Evolutionary conservation across 192 early-diverging fungal species (phyloP), one percentile per base, ranked within the genome.

Genomic region (Kickxella alabastrina): DNA sequence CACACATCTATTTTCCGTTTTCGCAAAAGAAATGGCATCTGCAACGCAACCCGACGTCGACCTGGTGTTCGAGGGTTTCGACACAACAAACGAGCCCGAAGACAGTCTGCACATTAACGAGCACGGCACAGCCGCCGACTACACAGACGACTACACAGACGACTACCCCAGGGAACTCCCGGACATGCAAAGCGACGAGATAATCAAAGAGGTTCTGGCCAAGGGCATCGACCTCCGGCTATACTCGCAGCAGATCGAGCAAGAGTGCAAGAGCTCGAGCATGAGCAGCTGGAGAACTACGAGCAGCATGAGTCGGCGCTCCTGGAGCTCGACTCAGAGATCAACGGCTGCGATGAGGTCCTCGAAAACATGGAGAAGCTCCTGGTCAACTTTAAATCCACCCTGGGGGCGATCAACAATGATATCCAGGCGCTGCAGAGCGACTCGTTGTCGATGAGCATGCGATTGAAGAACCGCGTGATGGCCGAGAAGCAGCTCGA

Each of bases 391-490:
- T 97, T 95, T 59, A 90, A 97, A 49, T 80, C 79, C 34, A 89
- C 92, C 59, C 78, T 98, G 15, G 91, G 91, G 19, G 85, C 83
- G 28, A 92, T 98, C 27, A 90, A 86, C 53, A 77, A 77, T 28
- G 93, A 96, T 51, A 98, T 98, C 43, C 81, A 86, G 55, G 85
- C 76, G 10, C 65, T 98, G 38, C 93, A 98, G 62, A 83, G 85
- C 42, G 80, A 90, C 46, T 91, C 88, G 1, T 71, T 85, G 17
- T 65, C 78, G 5, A 90, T 96, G 87, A 91, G 80, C 57, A 75
- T 91, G 24, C 80, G 80, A 51, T 75, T 93, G 49, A 86, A 86
- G 49, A 98, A 98, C 68, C 74, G 93, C 41, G 87, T 82, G 57
- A 85, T 85, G 47, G 80, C 92, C 4, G 90, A 95, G 66, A 77